Percentiles rank a stretch among this genome's conserved stretches.
Evolutionary conservation across 139 green algal species (phyloP).

Genomic region (Mesotaenium endlicherianum): DNA sequence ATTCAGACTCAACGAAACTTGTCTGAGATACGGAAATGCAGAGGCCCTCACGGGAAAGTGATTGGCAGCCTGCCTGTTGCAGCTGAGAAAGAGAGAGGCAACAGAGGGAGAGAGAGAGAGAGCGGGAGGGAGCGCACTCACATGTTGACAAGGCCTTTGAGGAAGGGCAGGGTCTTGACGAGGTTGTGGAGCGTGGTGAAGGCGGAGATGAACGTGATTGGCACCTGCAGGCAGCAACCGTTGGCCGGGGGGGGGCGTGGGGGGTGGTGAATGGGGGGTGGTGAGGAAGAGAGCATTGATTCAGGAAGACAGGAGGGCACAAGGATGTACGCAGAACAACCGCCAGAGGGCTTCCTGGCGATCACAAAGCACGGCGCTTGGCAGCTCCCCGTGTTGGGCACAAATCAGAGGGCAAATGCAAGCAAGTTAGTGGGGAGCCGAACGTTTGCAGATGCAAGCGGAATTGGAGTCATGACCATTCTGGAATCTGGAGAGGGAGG

Average conservation of each 20-base stretch:
- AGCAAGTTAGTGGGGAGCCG: too few species aligned
- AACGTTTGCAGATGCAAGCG: too few species aligned
- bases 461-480: too few species aligned
- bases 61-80: background rate
- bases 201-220: conserved; percentile 38
- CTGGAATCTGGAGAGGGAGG: too few species aligned
- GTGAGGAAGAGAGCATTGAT: background rate
- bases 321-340: background rate
- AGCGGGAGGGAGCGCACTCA: background rate
- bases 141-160: conserved; percentile 43
- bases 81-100: background rate
- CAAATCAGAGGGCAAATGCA: too few species aligned
- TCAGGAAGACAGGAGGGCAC: background rate
- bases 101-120: background rate
- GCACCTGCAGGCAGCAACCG: too few species aligned
- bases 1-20: background rate
- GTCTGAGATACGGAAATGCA: background rate
- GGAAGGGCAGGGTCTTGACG: conserved; percentile 45
- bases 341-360: too few species aligned
- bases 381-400: background rate
- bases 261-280: background rate
- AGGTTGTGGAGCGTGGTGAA: conserved; percentile 51
- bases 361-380: background rate
- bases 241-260: background rate
- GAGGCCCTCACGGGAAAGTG: background rate